phyloP scores from a whole-genome alignment of 306 rosid genomes.

The Datisca glomerata region DNA sequence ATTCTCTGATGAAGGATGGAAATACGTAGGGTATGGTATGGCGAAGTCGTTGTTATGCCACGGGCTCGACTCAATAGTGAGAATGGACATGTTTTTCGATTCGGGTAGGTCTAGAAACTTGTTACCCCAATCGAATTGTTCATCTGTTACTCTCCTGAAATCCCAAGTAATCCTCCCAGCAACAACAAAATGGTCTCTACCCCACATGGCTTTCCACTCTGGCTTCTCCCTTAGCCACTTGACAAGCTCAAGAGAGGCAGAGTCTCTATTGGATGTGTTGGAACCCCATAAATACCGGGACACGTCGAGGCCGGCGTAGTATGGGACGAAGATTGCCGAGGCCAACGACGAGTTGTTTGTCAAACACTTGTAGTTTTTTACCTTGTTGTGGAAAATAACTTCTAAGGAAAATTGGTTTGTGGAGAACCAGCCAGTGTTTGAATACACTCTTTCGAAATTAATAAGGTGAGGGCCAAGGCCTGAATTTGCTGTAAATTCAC shows the following conservation, averaged over 20 bases:
- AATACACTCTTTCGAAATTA: slow-evolving; percentile 7
- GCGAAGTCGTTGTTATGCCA: slow-evolving; percentile 34
- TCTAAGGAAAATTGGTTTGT: slow-evolving; percentile 36
- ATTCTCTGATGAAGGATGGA: slow-evolving; percentile 29
- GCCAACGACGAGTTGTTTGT: slow-evolving; percentile 29
- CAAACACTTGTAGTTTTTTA: slow-evolving; percentile 33
- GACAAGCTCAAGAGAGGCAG: slow-evolving; percentile 16
- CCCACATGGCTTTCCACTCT: slow-evolving; percentile 34
- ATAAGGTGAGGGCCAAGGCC: slow-evolving; percentile 29
- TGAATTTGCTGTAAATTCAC: slow-evolving; percentile 14
- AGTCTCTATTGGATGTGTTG: slow-evolving; percentile 15
- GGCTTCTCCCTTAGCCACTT: slow-evolving; percentile 24
- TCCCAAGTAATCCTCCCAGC: slow-evolving; percentile 51
- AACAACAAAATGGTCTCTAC: slow-evolving; percentile 38
- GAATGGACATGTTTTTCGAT: slow-evolving; percentile 25
- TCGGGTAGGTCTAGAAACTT: slow-evolving; percentile 31
- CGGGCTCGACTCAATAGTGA: slow-evolving; percentile 32
- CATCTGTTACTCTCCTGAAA: slow-evolving; percentile 22
- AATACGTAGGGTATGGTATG: slow-evolving; percentile 43
- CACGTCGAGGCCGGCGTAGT: slow-evolving; percentile 36
- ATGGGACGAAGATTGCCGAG: slow-evolving; percentile 31
- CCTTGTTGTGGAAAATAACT: slow-evolving; percentile 30
- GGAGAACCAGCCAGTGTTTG: slow-evolving; percentile 25
- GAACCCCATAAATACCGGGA: slow-evolving; percentile 30
- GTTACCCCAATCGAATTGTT: slow-evolving; percentile 34